Evolutionary conservation across 176 grass and related monocot genomes (phyloP), one percentile per base, ranked within the genome.

Genomic region (Oryza meyeriana): DNA sequence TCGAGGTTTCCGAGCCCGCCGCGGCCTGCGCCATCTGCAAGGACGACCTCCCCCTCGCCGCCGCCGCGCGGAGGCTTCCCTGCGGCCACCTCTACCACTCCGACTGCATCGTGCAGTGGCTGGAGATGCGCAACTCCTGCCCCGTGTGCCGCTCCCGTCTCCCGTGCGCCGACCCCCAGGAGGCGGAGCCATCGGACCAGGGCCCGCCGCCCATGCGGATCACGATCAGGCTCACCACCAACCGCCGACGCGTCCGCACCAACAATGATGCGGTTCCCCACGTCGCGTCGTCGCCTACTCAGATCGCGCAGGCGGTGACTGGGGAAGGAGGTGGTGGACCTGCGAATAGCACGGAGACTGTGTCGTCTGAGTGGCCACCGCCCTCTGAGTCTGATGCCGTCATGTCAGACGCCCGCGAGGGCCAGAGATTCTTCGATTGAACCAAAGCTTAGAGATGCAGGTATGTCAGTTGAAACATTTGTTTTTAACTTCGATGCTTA

Each of bases 21-120:
- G 55, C 76, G 1, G 30, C 36, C 24, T 98, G 95, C 73, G 86
- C 95, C 58, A 86, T 98, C 42, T 98, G 95, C 84, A 93, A 91
- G 87, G 92, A 94, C 31, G 95, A 98, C 69, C 90, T 98, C 38
- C 34, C 85, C 0, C 78, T 88, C 38, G 80, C 81, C 30, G 82
- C 82, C 17, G 9, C n/a, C 2, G 95, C 88, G 10, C 62, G 85
- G 17, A 89, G 30, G 50, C 95, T 98, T 61, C 95, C 95, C 26
- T 98, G 95, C 24, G 76, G 81, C 29, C 95, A 98, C 79, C 42
- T 93, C 45, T 98, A 94, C 68, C 95, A 98, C 72, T 93, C 92
- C n/a, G 39, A 58, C 31, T 98, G 95, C 47, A 93, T 98, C 78
- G 86, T 93, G 35, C 82, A 87, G 28, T 98, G 95, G 95, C 81